Base-by-base conservation (phyloP, 306 rosid genomes). In the Luffa acutangula region DNA sequence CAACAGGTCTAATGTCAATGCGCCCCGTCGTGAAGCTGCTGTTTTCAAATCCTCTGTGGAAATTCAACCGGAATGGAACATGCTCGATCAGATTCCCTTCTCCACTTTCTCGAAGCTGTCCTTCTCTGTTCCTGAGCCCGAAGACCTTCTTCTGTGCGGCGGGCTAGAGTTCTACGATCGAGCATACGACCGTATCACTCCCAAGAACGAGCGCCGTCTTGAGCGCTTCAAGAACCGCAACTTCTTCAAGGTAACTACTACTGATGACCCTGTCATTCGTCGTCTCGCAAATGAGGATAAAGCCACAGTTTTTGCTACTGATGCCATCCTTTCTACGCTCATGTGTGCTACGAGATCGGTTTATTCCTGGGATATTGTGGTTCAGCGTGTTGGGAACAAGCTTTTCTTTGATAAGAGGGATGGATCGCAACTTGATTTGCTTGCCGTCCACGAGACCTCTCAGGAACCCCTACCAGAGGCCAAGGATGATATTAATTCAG, bases 271-370 rank as follows among this genome's bases (percentile, higher is more conserved):
- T 0, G 92, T 94, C 18, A 92, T 92, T 25, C 92, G 97, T 13
- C 83, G 93, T 18, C 93, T 94, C 1, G 97, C 97, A 0, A 91
- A 89, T 58, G 98, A 94, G 82, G 98, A 94, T 54, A 89, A 92
- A 42, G 98, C 97, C 0, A 92, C 97, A 0, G 98, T 92, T 3
- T 94, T 94, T 6, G 91, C 95, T 13, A 92, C 98, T 0, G 97
- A 92, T 37, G 84, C 92, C 3, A 94, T 94, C 49, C 97, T 94
- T 56, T 89, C 98, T 1, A 84, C 97, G 0, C 95, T 94, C 25
- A 94, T 94, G 98, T 94, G 98, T 14, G 89, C 98, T 0, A 91
- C 97, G 1, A 86, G 98, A 83, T 94, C 98, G 0, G 97, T 94
- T 43, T 94, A 94, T 78, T 94, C 98, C 0, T 94, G 97, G 98